A percentile compares a stretch with the other conserved stretches of the same genome.
Conservation (phyloP, 2,329 filamentous ascomycete genomes). For the Pestalotiopsis sp. region DNA sequence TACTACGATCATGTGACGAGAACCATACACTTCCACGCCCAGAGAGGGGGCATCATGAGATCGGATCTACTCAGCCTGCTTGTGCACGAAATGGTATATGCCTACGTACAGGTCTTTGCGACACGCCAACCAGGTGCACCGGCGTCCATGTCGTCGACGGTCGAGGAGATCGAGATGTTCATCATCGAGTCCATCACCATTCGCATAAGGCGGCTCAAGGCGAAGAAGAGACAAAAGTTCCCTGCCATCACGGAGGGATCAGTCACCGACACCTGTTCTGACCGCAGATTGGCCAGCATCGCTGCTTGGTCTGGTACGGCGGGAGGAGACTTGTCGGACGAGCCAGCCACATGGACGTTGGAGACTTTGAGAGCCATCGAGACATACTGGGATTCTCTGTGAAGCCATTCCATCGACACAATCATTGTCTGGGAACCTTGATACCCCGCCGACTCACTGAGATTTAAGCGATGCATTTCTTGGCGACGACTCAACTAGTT, state of each 20-base stretch:
- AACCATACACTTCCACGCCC: background rate
- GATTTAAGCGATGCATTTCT: background rate
- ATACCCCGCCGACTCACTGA: background rate
- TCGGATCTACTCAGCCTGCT: background rate
- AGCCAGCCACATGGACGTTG: background rate
- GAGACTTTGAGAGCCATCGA: background rate
- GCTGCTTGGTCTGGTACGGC: background rate
- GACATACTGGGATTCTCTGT: background rate
- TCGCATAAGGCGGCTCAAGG: background rate
- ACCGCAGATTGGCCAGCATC: background rate
- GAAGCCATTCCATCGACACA: background rate
- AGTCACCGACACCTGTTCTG: background rate
- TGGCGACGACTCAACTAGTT: background rate
- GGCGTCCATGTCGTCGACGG: background rate
- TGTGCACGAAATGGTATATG: background rate
- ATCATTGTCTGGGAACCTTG: no score
- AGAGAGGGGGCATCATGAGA: background rate
- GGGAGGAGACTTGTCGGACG: background rate
- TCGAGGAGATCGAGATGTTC: background rate
- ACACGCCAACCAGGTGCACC: background rate
- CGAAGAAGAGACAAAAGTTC: background rate
- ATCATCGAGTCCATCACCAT: background rate
- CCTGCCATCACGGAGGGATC: background rate
- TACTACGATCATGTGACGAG: background rate
- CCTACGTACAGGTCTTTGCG: background rate